phyloP scores from a whole-genome alignment of 176 grass and related monocot species.

The Cenchrus purpureus region DNA sequence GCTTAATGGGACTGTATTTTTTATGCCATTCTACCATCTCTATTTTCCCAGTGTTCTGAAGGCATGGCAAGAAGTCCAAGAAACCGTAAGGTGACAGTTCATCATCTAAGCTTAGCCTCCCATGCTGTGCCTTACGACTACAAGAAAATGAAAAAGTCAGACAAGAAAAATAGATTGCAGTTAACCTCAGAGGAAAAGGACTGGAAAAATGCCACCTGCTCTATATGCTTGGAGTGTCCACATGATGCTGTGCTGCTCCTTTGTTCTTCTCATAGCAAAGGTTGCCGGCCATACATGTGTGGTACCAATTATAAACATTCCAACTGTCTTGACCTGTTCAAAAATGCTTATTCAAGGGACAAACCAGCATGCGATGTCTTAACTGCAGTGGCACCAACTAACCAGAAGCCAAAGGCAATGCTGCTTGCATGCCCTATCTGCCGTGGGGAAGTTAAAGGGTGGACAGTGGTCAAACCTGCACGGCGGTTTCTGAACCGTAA shows the following conservation, averaged over 20 bases:
- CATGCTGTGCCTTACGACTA: constrained; percentile 32
- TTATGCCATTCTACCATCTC: constrained; percentile 24
- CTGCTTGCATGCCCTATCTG: constrained; percentile 80
- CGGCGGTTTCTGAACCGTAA: constrained; percentile 72
- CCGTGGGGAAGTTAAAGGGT: constrained; percentile 79
- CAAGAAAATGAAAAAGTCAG: constrained; percentile 40
- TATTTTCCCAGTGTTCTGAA: constrained; percentile 40
- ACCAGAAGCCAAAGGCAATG: constrained; percentile 48
- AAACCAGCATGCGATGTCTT: constrained; percentile 24
- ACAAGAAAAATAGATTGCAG: constrained; percentile 41
- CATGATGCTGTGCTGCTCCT: constrained; percentile 89
- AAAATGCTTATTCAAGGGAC: constrained; percentile 63
- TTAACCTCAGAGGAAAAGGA: constrained; percentile 58
- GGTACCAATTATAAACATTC: constrained; percentile 71
- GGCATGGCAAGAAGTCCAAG: constrained; percentile 65
- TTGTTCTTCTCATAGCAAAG: constrained; percentile 82
- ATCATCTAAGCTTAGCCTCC: constrained; percentile 25
- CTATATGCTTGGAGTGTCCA: constrained; percentile 88
- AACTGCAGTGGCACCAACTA: constrained; percentile 11
- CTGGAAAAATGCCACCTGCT: constrained; percentile 75
- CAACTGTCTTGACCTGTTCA: constrained; percentile 86
- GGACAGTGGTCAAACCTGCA: constrained; percentile 76
- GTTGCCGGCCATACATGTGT: constrained; percentile 94
- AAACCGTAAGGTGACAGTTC: constrained; percentile 11
- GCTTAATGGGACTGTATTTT: constrained; percentile 33